These are phyloP conservation scores for Epithele typhae DNA, from an alignment of 768 basidiomycete genomes.

Conservation along the genomic window DNA sequence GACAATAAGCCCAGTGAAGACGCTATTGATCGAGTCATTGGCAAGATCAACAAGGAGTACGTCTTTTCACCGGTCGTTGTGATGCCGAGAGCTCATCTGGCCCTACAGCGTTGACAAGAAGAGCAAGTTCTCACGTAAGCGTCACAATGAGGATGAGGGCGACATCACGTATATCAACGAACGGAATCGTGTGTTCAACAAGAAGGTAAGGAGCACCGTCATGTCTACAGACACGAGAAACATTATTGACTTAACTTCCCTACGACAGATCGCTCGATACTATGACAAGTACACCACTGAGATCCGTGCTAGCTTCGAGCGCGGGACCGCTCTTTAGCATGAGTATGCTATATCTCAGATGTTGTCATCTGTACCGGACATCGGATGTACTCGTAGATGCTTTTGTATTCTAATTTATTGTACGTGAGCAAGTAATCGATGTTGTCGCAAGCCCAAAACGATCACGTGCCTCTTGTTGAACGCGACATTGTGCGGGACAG, in stretches of 20 bases:
- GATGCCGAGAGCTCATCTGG: slow-evolving; percentile 1
- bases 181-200: slow-evolving; percentile 96
- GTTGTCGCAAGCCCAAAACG: neutral
- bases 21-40: slow-evolving; percentile 86
- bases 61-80: slow-evolving; percentile 29
- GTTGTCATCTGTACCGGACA: slow-evolving; percentile 2
- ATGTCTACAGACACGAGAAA: no score
- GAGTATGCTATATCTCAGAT: neutral
- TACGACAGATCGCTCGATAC: slow-evolving; percentile 77
- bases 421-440: neutral
- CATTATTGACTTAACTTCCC: slow-evolving; percentile 4
- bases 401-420: slow-evolving; percentile 1
- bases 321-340: slow-evolving; percentile 83
- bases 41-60: slow-evolving; percentile 91
- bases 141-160: slow-evolving; percentile 87
- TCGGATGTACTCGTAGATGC: slow-evolving; percentile 2
- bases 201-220: slow-evolving; percentile 55
- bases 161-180: slow-evolving; percentile 99
- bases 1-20: slow-evolving; percentile 96
- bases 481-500: no score
- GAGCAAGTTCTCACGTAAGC: slow-evolving; percentile 84
- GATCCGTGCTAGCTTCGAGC: slow-evolving; percentile 96
- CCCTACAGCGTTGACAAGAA: slow-evolving; percentile 77
- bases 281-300: slow-evolving; percentile 97
- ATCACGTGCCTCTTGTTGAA: no score